Evolutionary conservation across 2,329 filamentous ascomycete genomes (phyloP).

Genomic region (Coniochaeta hoffmannii): DNA sequence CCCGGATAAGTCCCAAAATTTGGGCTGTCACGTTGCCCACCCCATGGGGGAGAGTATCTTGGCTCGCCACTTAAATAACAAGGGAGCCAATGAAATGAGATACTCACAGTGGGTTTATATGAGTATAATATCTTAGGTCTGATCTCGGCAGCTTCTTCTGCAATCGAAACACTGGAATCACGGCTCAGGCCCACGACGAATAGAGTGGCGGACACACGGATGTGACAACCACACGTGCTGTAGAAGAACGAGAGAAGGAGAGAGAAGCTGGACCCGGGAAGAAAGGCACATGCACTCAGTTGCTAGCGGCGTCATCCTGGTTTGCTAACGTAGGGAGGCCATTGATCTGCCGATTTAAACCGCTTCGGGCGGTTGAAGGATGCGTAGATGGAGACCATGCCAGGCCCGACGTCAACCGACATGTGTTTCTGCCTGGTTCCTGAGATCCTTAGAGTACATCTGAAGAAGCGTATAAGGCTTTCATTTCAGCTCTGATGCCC

Average conservation of each 20-base stretch:
- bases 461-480: background rate
- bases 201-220: background rate
- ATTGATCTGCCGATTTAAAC: too few species aligned
- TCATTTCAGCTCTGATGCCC: background rate
- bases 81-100: background rate
- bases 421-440: too few species aligned
- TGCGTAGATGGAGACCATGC: too few species aligned
- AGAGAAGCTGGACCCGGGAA: too few species aligned
- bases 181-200: too few species aligned
- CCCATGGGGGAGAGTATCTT: background rate
- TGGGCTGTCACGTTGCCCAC: background rate
- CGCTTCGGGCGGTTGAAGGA: too few species aligned
- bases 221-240: background rate
- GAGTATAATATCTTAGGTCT: background rate
- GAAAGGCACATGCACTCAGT: too few species aligned
- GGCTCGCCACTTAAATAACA: background rate
- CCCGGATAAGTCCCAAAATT: slow-evolving; percentile 2
- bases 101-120: background rate
- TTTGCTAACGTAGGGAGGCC: too few species aligned
- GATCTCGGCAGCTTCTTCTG: background rate
- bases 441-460: too few species aligned
- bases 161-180: background rate
- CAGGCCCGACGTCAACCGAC: too few species aligned
- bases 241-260: background rate
- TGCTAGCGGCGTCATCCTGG: too few species aligned